Base-by-base conservation (phyloP, 2,329 filamentous ascomycete genomes). In the Akanthomyces uredinophilus region DNA sequence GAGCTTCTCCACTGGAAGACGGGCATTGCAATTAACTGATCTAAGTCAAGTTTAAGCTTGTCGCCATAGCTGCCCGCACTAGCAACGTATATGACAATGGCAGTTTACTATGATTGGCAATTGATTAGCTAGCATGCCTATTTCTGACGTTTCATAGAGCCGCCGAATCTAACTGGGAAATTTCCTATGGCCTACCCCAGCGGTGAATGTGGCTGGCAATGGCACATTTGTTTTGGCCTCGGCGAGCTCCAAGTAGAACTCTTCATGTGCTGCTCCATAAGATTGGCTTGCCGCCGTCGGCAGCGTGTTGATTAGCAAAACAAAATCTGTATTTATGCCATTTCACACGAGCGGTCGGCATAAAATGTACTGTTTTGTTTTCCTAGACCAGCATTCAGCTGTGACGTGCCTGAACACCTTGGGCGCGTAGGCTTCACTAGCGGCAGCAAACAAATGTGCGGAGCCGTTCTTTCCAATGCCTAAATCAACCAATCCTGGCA, bases 371-470 rank as follows among this genome's bases (percentile, higher is more conserved):
- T 7, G 20, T 37, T 50, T 35, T 32, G 18, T 5, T n/a, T 35
- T 10, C 14, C 37, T 5, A n/a, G 20, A 22, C n/a, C 5, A n/a
- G 4, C 24, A 39, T 44, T 54, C 41, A 46, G 41, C 32, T 8
- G 20, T 50, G 55, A 41, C 32, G 55, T 49, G 27, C 55, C 55
- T 22, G 22, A 39, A 32, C 16, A 10, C 44, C 55, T 29, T 50
- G 32, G 55, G 55, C 55, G 55, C 44, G 22, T 58, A 58, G 44
- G 55, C 55, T 13, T 49, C 20, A 27, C 54, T 57, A 47, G 54
- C 20, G 43, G 54, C 43, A 6, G 43, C 54, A 39, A 57, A 49
- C 43, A 47, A 27, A 18, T 57, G 54, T 13, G 43, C 54, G 2
- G 43, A 24, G 41, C 27, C 27, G 6, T 20, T 47, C 13, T 37